A percentile compares a stretch with the other conserved stretches of the same genome.
Conservation (phyloP, 2,329 filamentous ascomycete species). For the Claviceps capensis region DNA sequence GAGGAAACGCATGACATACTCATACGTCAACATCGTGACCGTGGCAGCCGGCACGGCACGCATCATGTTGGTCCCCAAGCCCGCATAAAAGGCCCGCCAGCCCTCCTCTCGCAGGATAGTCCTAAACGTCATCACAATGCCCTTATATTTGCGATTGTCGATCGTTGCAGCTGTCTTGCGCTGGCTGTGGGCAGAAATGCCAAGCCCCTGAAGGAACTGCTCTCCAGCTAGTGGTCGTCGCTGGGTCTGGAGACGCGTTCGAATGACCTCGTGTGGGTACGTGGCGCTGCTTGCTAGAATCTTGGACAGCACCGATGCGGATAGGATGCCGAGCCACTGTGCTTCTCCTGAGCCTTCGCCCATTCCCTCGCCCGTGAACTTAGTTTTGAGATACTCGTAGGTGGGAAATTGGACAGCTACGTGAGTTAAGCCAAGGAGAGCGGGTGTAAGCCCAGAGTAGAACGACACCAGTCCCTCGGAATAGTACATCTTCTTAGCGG, state of each 20-base stretch:
- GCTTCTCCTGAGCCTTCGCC: conserved; percentile 44
- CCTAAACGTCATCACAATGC: conserved; percentile 67
- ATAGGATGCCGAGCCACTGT: conserved; percentile 73
- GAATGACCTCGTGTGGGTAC: conserved; percentile 92
- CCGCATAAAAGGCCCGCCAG: conserved; percentile 92
- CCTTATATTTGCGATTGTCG: conserved; percentile 49
- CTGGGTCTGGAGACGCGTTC: conserved; percentile 88
- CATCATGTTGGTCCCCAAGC: conserved; percentile 96
- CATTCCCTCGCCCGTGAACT: conserved; percentile 82
- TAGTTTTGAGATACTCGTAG: conserved; percentile 85
- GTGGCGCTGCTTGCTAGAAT: conserved; percentile 87
- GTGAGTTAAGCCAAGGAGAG: conserved; percentile 80
- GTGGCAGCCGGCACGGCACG: conserved; percentile 88
- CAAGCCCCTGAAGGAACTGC: conserved; percentile 36
- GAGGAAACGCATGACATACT: conserved; percentile 51
- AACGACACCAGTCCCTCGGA: conserved; percentile 82
- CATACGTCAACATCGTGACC: conserved; percentile 95
- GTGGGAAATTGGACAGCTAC: conserved; percentile 95
- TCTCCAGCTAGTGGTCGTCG: conserved; percentile 51
- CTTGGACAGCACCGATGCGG: conserved; percentile 87
- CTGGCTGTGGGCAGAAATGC: conserved; percentile 22
- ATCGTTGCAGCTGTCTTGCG: conserved; percentile 14
- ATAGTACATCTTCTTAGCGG: conserved; percentile 88
- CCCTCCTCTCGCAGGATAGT: conserved; percentile 85
- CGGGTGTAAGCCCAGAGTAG: conserved; percentile 88